Conservation (phyloP, 257 asterid genomes). For the Solanum medicagineum region DNA sequence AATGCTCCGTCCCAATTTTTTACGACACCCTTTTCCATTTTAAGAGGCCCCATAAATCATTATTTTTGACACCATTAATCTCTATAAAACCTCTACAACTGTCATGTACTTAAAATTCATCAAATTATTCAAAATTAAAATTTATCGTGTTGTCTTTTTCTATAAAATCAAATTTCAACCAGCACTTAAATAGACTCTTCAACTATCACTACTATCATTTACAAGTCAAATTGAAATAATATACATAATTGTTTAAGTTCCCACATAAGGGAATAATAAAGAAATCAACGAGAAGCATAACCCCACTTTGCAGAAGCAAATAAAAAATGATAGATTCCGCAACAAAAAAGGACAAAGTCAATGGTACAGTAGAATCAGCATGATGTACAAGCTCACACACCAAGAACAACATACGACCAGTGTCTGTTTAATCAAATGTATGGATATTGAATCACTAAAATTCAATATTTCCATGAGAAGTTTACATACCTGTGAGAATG, state of each 20-base stretch:
- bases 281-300: not conserved
- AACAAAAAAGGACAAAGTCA: not conserved
- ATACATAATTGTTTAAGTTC: not conserved
- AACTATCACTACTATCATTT: not conserved
- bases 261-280: not conserved
- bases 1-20: not conserved
- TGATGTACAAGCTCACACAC: not conserved
- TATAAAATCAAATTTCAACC: not conserved
- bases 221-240: not conserved
- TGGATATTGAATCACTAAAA: not conserved
- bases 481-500: conserved; percentile 37
- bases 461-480: not conserved
- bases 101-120: not conserved
- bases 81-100: not conserved
- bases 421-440: too few species aligned
- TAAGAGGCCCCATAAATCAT: not conserved
- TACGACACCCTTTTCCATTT: not conserved
- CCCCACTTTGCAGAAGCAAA: not conserved
- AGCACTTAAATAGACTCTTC: not conserved
- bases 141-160: not conserved
- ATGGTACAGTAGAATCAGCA: not conserved
- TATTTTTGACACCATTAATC: not conserved
- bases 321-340: not conserved
- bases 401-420: not conserved
- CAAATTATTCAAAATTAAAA: not conserved